phyloP scores from a whole-genome alignment of 768 basidiomycete genomes.

The Krasilnikovozyma curviuscula region DNA sequence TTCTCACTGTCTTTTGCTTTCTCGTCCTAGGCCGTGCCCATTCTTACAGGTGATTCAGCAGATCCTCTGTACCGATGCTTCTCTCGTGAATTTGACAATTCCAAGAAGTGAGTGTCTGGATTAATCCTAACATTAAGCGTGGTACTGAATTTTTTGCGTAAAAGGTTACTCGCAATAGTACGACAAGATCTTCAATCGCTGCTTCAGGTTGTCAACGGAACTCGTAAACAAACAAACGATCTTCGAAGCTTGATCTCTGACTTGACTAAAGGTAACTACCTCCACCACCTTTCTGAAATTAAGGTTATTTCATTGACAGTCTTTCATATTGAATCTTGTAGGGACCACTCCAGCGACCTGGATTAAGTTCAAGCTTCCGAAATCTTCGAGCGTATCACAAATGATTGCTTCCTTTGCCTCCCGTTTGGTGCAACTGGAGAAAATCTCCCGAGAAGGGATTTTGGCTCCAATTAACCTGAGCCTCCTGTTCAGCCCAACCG shows the following conservation, averaged over 20 bases:
- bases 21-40: conserved; percentile 39
- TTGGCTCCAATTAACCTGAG: conserved; percentile 54
- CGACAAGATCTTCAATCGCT: conserved; percentile 63
- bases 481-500: conserved; percentile 87
- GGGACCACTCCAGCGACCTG: conserved; percentile 77
- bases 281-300: neutral
- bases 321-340: conserved; percentile 24
- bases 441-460: conserved; percentile 47
- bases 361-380: conserved; percentile 72
- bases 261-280: conserved; percentile 57
- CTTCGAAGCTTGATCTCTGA: conserved; percentile 75
- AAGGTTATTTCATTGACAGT: neutral
- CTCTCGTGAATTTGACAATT: conserved; percentile 65
- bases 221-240: conserved; percentile 88
- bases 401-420: conserved; percentile 69
- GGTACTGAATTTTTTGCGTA: too few species aligned
- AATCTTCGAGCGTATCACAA: conserved; percentile 56
- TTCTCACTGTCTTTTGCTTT: neutral
- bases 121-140: neutral
- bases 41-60: conserved; percentile 41
- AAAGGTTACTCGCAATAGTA: conserved; percentile 55
- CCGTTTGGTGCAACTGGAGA: conserved; percentile 64
- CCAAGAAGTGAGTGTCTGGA: conserved; percentile 20
- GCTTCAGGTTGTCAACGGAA: conserved; percentile 64
- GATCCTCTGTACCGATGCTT: conserved; percentile 82